Percentiles rank a stretch among this genome's conserved stretches.
Conservation (phyloP, 352 stramenopile genomes). For the Globisporangium nunn region DNA sequence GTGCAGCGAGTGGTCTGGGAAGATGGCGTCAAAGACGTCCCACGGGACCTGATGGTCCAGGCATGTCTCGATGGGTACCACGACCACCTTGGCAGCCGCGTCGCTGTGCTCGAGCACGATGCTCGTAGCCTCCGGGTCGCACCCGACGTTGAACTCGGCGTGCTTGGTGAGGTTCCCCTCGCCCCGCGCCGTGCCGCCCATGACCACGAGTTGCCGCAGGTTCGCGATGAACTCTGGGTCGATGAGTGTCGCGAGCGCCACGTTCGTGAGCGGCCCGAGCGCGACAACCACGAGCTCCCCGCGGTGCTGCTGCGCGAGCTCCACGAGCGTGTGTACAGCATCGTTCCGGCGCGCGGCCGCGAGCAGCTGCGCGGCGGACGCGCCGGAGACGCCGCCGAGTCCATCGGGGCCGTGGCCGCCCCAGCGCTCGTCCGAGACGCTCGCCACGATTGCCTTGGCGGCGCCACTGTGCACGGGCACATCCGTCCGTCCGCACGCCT, state of each 20-base stretch:
- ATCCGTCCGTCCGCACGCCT: constrained; percentile 37
- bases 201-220: constrained; percentile 62
- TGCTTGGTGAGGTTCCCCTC: constrained; percentile 63
- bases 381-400: constrained; percentile 45
- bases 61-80: constrained; percentile 69
- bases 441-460: constrained; percentile 52
- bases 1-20: constrained; percentile 29
- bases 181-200: constrained; percentile 66
- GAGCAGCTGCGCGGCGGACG: constrained; percentile 14
- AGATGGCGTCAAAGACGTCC: constrained; percentile 60
- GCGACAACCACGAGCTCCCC: constrained; percentile 72
- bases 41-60: constrained; percentile 50
- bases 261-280: constrained; percentile 71
- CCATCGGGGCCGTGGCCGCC: constrained; percentile 66
- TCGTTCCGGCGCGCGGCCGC: constrained; percentile 39
- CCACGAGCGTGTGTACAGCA: constrained; percentile 58
- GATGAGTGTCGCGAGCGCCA: constrained; percentile 66
- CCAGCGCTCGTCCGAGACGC: constrained; percentile 59
- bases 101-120: constrained; percentile 66
- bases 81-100: constrained; percentile 41
- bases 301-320: constrained; percentile 42
- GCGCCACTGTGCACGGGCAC: constrained; percentile 62
- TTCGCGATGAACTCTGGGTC: constrained; percentile 58
- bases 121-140: constrained; percentile 70
- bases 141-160: constrained; percentile 76